Base-by-base conservation (phyloP, 2,329 filamentous ascomycete species). In the Biscogniauxia marginata region DNA sequence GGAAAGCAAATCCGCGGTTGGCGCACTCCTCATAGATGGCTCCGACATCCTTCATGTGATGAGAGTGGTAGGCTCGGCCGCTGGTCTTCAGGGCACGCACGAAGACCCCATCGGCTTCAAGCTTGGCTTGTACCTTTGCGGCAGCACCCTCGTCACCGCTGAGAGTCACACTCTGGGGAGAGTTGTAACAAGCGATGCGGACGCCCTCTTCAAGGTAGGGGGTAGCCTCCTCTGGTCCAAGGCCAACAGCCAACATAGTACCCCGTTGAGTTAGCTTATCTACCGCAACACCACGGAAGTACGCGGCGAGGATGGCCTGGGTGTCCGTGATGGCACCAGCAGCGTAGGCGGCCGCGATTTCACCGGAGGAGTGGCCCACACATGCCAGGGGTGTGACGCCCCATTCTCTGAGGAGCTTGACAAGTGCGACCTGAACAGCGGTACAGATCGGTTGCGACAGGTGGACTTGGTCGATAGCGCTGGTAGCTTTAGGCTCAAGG, bases 271-370 rank as follows among this genome's bases (percentile, higher is more conserved):
- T 49, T 49, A 20, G 22, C 39, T n/a, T 52, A 48, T n/a, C n/a
- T 13, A 64, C 64, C 3, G 57, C 60, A 6, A 51, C 53, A 7
- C 67, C 67, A 47, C 67, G 65, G 46, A 52, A 69, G 21, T 60
- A 68, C 7, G 67, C 66, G 6, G 54, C 55, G 8, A 64, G 55
- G n/a, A 70, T 68, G 24, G 67, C 67, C 20, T 70, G 64, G 1
- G 54, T 52, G 2, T 63, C 65, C 19, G 55, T 62, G 23, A 69
- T 63, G 16, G 62, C 55, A 16, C 67, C 67, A 24, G 67, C 62
- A 13, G 67, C 66, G 56, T 79, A 74, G 50, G 75, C 73, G 55
- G 80, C 70, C 50, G 78, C 79, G 22, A 81, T 78, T 54, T 82
- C 70, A 23, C 73, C 65, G 7, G 73, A 68, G 11, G 70, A 64